Conservation (phyloP, 768 basidiomycete species). For the Exsudoporus frostii region DNA sequence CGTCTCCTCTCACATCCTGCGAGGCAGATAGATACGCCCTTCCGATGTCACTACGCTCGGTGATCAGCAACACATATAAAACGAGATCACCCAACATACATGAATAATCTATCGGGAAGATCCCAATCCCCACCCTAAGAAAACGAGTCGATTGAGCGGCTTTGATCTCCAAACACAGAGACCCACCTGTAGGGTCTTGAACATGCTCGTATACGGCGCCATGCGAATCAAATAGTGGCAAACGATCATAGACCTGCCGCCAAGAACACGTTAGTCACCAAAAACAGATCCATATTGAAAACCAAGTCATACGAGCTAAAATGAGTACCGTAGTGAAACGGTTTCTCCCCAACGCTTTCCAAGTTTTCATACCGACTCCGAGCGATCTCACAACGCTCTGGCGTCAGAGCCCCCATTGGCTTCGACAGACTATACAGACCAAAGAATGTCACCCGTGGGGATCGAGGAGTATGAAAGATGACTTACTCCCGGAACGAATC, state of each 20-base stretch:
- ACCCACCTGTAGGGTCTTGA: conserved; percentile 75
- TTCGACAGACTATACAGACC: conserved; percentile 57
- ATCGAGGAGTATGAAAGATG: background rate
- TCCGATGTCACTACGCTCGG: conserved; percentile 57
- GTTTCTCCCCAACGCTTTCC: conserved; percentile 76
- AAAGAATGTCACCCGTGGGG: background rate
- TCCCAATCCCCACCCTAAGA: conserved; percentile 91
- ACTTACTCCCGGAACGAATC: conserved; percentile 72
- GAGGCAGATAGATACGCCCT: conserved; percentile 84
- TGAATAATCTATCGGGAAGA: conserved; percentile 82
- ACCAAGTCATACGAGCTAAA: conserved; percentile 60
- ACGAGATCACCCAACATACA: conserved; percentile 36
- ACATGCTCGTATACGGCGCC: conserved; percentile 91
- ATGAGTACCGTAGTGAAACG: conserved; percentile 93
- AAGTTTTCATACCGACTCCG: conserved; percentile 70
- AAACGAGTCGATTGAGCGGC: background rate
- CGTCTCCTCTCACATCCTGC: conserved; percentile 83
- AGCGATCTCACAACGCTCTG: conserved; percentile 72
- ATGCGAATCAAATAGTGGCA: conserved; percentile 91
- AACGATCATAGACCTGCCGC: conserved; percentile 77
- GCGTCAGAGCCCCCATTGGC: conserved; percentile 89
- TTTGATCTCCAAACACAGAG: background rate
- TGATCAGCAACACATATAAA: conserved; percentile 5
- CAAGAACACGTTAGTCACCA: background rate
- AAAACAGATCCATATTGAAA: background rate